Percentiles rank a stretch among this genome's conserved stretches.
Evolutionary conservation across 257 asterid species (phyloP).

Genomic region (Salvia hispanica): DNA sequence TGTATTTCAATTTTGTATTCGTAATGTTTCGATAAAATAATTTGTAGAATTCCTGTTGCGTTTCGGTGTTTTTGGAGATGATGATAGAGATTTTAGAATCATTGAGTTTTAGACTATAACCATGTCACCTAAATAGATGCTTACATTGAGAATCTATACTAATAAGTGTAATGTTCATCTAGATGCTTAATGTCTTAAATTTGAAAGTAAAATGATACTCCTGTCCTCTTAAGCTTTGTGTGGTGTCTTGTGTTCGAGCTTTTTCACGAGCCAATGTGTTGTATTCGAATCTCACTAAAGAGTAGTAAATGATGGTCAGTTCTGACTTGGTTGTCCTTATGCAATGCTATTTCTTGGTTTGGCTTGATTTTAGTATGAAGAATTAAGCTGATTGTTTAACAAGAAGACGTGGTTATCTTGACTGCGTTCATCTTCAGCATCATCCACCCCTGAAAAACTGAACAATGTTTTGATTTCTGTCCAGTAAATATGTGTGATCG

Average conservation of each 20-base stretch:
- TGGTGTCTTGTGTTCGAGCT: not conserved
- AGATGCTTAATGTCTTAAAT: not conserved
- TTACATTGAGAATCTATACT: not conserved
- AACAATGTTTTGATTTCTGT: not conserved
- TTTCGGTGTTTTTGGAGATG: slow-evolving; percentile 1
- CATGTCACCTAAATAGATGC: slow-evolving; percentile 4
- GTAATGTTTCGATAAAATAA: not conserved
- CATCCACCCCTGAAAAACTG: not conserved
- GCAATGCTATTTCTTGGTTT: not conserved
- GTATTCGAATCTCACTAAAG: not conserved
- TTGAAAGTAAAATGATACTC: not conserved
- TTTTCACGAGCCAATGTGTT: not conserved
- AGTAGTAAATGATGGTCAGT: not conserved
- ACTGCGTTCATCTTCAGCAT: not conserved
- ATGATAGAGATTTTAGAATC: not conserved
- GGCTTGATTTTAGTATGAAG: not conserved
- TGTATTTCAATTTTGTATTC: not conserved
- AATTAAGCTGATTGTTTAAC: not conserved
- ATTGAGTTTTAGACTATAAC: not conserved
- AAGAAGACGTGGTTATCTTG: not conserved
- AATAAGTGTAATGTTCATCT: too few species aligned
- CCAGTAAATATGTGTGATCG: not conserved
- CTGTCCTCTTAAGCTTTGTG: not conserved
- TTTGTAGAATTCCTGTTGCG: not conserved
- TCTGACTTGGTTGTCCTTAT: not conserved